Percentiles rank a stretch among this genome's conserved stretches.
Evolutionary conservation across 768 basidiomycete genomes (phyloP).

Genomic region (Boletus subparvulus): DNA sequence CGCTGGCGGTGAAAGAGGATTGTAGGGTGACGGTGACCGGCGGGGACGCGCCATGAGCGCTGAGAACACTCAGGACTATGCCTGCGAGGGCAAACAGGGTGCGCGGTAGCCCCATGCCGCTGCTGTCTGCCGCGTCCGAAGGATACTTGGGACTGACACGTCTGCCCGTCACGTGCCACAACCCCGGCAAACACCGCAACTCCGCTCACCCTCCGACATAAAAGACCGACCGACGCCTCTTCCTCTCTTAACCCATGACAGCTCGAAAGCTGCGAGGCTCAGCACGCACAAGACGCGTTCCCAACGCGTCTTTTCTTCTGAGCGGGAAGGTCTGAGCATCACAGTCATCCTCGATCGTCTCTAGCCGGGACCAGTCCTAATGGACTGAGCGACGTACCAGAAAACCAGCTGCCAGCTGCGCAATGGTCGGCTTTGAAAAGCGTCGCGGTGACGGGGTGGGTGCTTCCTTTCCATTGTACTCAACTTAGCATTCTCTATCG

Average conservation of each 20-base stretch:
- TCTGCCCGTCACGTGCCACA: slow-evolving; percentile 18
- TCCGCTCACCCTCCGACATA: background rate
- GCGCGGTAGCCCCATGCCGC: slow-evolving; percentile 11
- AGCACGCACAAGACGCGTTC: slow-evolving; percentile 23
- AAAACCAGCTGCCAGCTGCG: slow-evolving; percentile 22
- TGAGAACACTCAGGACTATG: slow-evolving; percentile 14
- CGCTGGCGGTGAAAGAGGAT: slow-evolving; percentile 27
- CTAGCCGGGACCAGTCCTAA: slow-evolving; percentile 28
- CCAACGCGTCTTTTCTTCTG: slow-evolving; percentile 23
- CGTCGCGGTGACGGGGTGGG: slow-evolving; percentile 30
- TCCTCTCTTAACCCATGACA: slow-evolving; percentile 17
- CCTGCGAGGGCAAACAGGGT: slow-evolving; percentile 19
- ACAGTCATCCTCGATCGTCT: slow-evolving; percentile 31
- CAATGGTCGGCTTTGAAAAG: slow-evolving; percentile 27
- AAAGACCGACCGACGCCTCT: background rate
- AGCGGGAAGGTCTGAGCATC: slow-evolving; percentile 37
- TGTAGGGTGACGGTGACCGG: slow-evolving; percentile 31
- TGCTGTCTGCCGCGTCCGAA: slow-evolving; percentile 3
- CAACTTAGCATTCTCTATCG: slow-evolving; percentile 22
- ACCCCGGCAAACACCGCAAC: slow-evolving; percentile 14
- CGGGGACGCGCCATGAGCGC: slow-evolving; percentile 25
- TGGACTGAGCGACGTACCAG: slow-evolving; percentile 31
- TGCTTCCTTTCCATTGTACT: background rate
- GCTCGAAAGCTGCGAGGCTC: slow-evolving; percentile 33
- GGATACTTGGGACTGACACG: slow-evolving; percentile 5